Base-by-base conservation (phyloP, 2,329 filamentous ascomycete species). In the Mycosphaerella arachidis region DNA sequence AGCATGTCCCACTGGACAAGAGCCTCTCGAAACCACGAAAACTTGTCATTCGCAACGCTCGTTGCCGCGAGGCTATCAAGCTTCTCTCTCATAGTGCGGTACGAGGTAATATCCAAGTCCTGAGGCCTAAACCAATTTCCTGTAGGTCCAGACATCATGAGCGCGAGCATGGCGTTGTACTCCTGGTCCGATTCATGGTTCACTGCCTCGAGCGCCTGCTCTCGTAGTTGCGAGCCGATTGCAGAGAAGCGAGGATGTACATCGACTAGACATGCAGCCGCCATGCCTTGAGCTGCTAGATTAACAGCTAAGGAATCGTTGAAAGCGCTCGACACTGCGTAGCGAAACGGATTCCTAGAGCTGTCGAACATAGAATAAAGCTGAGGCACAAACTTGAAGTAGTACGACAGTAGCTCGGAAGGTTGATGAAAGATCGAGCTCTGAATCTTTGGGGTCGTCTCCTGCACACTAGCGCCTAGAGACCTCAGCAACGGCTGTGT, bases 101-200 rank as follows among this genome's bases (percentile, higher is more conserved):
- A 77, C 65, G 46, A 81, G 73, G 59, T 79, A 78, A 82, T 73
- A 2, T 84, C 84, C 6, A 86, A 74, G 57, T 83, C 82, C 35
- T 72, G 77, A 9, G 81, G 77, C 43, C 85, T 78, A 59, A 86
- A 83, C 84, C 84, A 86, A 48, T 81, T 83, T 9, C 83, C 82
- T 1, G 82, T 84, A 61, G 84, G 80, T 3, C 84, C 84, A 2
- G 86, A 78, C 70, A 86, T 79, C 54, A 86, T 78, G 20, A 86
- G 74, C 1, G 82, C 82, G 12, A 86, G 67, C 8, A 86, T 74
- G 2, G 64, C 63, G 51, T 66, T 62, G 43, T 66, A 64, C 18
- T 66, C 63, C 18, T 66, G 61, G 29, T 56, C 55, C 4, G 59
- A 48, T 24, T 68, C 63, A 29, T 59, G 59, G 33, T 64, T 63